Conservation (phyloP, 1,139 yeast genomes). For the Magnusiomyces sp. region DNA sequence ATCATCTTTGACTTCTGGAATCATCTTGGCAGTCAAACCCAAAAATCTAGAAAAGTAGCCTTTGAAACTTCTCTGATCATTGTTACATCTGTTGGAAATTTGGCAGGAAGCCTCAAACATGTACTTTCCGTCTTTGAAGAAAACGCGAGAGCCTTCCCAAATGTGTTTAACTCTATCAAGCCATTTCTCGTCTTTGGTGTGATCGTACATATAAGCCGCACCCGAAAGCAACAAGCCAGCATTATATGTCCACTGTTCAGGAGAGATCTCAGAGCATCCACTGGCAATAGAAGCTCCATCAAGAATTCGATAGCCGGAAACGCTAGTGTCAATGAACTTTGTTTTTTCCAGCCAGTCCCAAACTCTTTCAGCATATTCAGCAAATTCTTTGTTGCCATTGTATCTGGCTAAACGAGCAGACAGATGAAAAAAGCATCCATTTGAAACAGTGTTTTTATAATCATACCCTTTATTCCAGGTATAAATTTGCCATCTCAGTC, state of each 20-base stretch:
- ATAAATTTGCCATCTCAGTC: conserved; percentile 94
- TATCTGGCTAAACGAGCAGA: conserved; percentile 83
- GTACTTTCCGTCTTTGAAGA: conserved; percentile 52
- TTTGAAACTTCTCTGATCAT: conserved; percentile 84
- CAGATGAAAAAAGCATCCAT: conserved; percentile 80
- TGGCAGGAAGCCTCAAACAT: conserved; percentile 84
- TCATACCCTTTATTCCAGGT: conserved; percentile 91
- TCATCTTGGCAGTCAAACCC: conserved; percentile 63
- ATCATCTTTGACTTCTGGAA: conserved; percentile 49
- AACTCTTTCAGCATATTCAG: conserved; percentile 68
- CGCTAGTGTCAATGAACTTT: conserved; percentile 42
- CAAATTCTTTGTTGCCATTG: conserved; percentile 61
- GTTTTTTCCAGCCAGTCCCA: conserved; percentile 75
- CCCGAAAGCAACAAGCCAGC: conserved; percentile 76
- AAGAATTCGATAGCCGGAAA: conserved; percentile 39
- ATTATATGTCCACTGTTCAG: conserved; percentile 78
- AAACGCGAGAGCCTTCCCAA: conserved; percentile 40
- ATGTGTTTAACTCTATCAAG: conserved; percentile 37
- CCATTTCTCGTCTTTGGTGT: conserved; percentile 65
- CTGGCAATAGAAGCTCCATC: conserved; percentile 66
- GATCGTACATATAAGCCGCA: conserved; percentile 70
- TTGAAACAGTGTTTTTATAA: conserved; percentile 83
- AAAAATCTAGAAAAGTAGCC: conserved; percentile 71
- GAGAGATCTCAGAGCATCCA: conserved; percentile 55
- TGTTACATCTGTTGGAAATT: conserved; percentile 51